Evolutionary conservation across 371 early-diverging fungal species (phyloP), one percentile per base, ranked within the genome.

Genomic region (Mucor saturninus): DNA sequence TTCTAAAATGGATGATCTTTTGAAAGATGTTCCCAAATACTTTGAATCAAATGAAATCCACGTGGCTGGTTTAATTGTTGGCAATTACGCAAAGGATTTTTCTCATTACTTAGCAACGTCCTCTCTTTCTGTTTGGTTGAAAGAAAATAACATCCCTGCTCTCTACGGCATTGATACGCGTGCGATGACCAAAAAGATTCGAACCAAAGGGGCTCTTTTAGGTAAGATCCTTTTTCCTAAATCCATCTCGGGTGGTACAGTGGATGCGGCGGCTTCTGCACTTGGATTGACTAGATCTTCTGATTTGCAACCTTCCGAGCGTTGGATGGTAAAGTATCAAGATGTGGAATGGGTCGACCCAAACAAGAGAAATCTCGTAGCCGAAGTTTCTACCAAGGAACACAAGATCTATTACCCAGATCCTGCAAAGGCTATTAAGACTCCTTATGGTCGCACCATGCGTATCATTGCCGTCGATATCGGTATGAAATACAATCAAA

Each of bases 401-500:
- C 87, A 92, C 58, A 86, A 83, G 64, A 65, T 91, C 30, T 98
- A 96, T 77, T 63, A 64, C 6, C 86, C 87, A n/a, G 89, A 86
- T 29, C 86, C 86, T 10, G 70, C 77, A 48, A 86, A 75, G 21
- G 85, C 88, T 35, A 63, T 91, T 57, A 80, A 83, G 65, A 85
- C 86, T 6, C 77, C 88, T 31, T 83, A 87, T 61, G 96, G 96
- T 4, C 91, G 89, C 65, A 83, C 90, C 5, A 74, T 95, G 56
- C 90, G 93, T 55, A 84, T 98, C 40, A 68, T 98, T 49, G 95
- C 94, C 35, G 90, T 98, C 5, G 98, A 98, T 77, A 94, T 98
- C 14, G 98, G 98, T 68, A 95, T 98, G 95, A 98, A 98, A 76
- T 93, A 86, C 84, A 97, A 97, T 83, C 98, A 98, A 80, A 92